These are phyloP conservation scores for Cyclotella baltica DNA, from an alignment of 108 stramenopile species.

Conservation along the genomic window DNA sequence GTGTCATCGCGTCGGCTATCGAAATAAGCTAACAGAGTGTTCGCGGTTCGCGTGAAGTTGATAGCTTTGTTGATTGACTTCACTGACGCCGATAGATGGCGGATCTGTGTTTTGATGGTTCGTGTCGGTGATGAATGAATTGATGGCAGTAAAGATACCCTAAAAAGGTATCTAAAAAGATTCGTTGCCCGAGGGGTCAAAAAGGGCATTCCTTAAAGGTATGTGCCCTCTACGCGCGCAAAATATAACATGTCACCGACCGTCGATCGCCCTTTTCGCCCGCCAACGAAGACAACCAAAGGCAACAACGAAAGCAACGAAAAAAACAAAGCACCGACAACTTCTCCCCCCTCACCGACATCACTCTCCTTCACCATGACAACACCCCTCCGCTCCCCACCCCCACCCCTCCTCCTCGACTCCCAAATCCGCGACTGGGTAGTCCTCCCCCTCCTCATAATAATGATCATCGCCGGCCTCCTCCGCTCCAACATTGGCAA, in stretches of 20 bases:
- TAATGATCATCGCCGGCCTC: conserved; percentile 55
- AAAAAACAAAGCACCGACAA: background rate
- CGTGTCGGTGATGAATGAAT: conserved; percentile 3
- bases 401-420: conserved; percentile 44
- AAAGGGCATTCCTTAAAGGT: background rate
- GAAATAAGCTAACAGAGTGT: background rate
- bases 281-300: background rate
- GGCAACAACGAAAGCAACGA: background rate
- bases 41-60: no score
- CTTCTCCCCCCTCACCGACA: no score
- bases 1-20: conserved; percentile 24
- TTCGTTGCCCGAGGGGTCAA: background rate
- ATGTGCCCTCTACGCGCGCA: no score
- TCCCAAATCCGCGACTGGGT: conserved; percentile 56
- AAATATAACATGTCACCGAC: no score
- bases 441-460: conserved; percentile 62
- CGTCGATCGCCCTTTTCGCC: no score
- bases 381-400: background rate
- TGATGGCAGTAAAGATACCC: background rate
- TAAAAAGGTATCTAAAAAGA: background rate
- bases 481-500: conserved; percentile 48
- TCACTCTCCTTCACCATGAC: no score
- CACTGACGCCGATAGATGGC: conserved; percentile 4
- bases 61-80: background rate
- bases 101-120: background rate